Evolutionary conservation across 305 asterid genomes (phyloP).

Genomic region (Fraxinus floribunda): DNA sequence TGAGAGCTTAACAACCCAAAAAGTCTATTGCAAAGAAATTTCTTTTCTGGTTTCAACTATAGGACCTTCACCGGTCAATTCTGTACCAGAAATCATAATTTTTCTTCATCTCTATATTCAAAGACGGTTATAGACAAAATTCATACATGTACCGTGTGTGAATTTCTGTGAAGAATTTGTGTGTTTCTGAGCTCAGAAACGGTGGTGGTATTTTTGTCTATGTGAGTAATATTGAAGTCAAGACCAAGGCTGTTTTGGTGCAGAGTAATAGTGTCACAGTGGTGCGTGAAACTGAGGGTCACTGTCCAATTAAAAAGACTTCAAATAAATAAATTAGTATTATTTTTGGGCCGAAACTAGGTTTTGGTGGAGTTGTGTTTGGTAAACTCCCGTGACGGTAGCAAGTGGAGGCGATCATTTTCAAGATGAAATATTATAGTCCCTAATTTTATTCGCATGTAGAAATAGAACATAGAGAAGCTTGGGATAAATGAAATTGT

Average conservation of each 20-base stretch:
- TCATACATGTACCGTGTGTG: background rate
- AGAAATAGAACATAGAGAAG: background rate
- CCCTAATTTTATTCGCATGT: background rate
- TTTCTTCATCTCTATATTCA: conserved; percentile 18
- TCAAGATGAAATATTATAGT: background rate
- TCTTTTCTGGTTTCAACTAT: conserved; percentile 25
- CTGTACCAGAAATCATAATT: conserved; percentile 31
- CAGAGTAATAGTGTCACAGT: background rate
- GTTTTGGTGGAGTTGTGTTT: background rate
- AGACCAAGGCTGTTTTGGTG: background rate
- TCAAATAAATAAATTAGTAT: background rate
- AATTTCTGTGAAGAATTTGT: background rate
- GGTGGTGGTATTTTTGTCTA: background rate
- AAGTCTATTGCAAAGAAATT: conserved; percentile 17
- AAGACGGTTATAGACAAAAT: conserved; percentile 14
- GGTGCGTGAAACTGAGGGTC: background rate
- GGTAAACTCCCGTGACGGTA: background rate
- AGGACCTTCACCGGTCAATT: conserved; percentile 42
- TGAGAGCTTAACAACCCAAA: conserved; percentile 63
- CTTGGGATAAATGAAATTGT: too few species aligned
- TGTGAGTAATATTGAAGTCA: conserved; percentile 36
- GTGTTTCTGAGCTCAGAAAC: background rate
- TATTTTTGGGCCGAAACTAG: background rate
- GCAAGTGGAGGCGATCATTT: background rate
- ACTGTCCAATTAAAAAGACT: background rate